A percentile compares a stretch with the other conserved stretches of the same genome.
Evolutionary conservation across 2,329 filamentous ascomycete genomes (phyloP).

Genomic region (Xylogone sp.): DNA sequence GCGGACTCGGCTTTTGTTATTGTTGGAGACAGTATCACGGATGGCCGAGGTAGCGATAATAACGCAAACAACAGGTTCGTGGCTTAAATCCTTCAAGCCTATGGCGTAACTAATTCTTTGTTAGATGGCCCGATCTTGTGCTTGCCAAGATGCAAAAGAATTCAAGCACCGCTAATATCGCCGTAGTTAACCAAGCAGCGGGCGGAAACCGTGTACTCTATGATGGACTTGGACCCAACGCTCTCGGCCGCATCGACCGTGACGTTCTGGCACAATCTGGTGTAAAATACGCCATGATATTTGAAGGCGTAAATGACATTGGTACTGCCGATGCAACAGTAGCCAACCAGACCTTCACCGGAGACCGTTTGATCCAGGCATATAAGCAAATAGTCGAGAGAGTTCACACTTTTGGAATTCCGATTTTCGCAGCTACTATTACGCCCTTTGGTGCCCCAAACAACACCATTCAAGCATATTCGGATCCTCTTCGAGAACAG

Average conservation of each 20-base stretch:
- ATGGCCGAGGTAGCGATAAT: slow-evolving; percentile 59
- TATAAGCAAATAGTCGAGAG: slow-evolving; percentile 55
- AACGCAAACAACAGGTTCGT: slow-evolving; percentile 53
- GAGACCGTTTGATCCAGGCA: slow-evolving; percentile 48
- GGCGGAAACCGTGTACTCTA: slow-evolving; percentile 63
- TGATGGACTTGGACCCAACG: slow-evolving; percentile 59
- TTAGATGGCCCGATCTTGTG: slow-evolving; percentile 54
- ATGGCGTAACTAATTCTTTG: neutral
- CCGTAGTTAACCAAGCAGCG: slow-evolving; percentile 61
- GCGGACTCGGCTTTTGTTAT: slow-evolving; percentile 45
- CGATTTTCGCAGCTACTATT: slow-evolving; percentile 61
- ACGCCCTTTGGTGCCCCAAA: slow-evolving; percentile 53
- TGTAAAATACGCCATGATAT: slow-evolving; percentile 59
- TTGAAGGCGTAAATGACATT: slow-evolving; percentile 69
- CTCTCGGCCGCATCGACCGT: slow-evolving; percentile 57
- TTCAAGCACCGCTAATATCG: slow-evolving; percentile 42
- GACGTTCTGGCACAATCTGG: slow-evolving; percentile 57
- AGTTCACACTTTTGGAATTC: slow-evolving; percentile 49
- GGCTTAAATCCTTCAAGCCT: neutral
- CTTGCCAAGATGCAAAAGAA: slow-evolving; percentile 46
- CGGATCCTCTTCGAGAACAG: slow-evolving; percentile 47
- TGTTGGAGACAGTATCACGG: slow-evolving; percentile 64
- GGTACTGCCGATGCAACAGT: slow-evolving; percentile 44
- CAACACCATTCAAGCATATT: slow-evolving; percentile 44
- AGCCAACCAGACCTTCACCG: slow-evolving; percentile 44